phyloP scores from a whole-genome alignment of 345 rosid species.

The Triadica sebifera region DNA sequence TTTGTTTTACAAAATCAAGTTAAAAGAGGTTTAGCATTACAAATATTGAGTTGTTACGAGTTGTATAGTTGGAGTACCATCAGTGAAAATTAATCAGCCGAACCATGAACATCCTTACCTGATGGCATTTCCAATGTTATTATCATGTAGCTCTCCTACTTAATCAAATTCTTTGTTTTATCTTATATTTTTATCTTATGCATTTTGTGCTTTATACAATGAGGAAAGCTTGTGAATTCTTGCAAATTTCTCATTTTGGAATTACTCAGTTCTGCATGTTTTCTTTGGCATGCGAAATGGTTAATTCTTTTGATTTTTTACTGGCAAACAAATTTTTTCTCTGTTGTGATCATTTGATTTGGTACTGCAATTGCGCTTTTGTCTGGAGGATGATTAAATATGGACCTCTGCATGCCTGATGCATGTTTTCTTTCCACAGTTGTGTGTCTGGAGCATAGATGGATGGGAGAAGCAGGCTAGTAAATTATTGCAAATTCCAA shows the following conservation, averaged over 20 bases:
- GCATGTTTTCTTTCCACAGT: conserved; percentile 29
- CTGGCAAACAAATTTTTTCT: not conserved
- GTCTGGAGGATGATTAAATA: conserved; percentile 15
- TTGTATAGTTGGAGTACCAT: too few species aligned
- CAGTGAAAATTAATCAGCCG: too few species aligned
- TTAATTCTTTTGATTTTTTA: not conserved
- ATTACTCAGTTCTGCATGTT: not conserved
- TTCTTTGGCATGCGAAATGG: not conserved
- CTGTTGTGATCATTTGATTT: not conserved
- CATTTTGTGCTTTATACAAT: too few species aligned
- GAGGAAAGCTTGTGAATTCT: not conserved
- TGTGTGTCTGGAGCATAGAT: conserved; percentile 82
- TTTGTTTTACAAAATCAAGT: too few species aligned
- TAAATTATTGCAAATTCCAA: conserved; percentile 50
- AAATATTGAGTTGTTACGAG: too few species aligned
- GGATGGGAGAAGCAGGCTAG: conserved; percentile 70
- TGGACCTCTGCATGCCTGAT: not conserved
- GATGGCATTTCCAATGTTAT: not conserved
- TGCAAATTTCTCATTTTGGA: not conserved
- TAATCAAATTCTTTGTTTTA: not conserved
- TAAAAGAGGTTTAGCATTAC: too few species aligned
- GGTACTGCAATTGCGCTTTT: not conserved
- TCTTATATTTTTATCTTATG: not conserved
- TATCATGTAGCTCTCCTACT: conserved; percentile 7
- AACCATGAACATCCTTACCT: too few species aligned